A percentile compares a stretch with the other conserved stretches of the same genome.
Conservation (phyloP, 2,329 filamentous ascomycete species). For the Penicillium paneum region DNA sequence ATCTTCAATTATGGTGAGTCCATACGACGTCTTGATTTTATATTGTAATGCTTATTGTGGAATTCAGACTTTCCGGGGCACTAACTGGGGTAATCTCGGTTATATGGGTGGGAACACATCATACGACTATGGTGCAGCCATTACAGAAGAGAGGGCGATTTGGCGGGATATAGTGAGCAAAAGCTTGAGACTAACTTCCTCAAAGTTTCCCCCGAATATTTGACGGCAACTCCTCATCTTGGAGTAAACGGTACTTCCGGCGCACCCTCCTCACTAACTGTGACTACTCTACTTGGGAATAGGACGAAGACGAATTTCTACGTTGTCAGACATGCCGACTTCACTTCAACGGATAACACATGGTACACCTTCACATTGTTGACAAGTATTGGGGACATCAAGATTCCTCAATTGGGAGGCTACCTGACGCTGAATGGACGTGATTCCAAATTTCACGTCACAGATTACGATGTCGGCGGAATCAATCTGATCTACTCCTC, state of each 20-base stretch:
- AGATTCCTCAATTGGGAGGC: constrained; percentile 26
- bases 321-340: constrained; percentile 15
- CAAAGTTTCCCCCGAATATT: constrained; percentile 65
- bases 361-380: constrained; percentile 12
- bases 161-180: constrained; percentile 66
- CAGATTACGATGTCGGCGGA: constrained; percentile 27
- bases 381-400: constrained; percentile 27
- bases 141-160: constrained; percentile 66
- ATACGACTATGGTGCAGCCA: constrained; percentile 60
- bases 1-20: constrained; percentile 68
- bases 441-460: constrained; percentile 34
- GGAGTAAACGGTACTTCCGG: constrained; percentile 11
- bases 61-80: constrained; percentile 63
- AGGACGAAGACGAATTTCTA: constrained; percentile 12
- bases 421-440: constrained; percentile 22
- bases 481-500: constrained; percentile 28
- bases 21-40: constrained; percentile 43
- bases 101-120: constrained; percentile 62
- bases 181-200: constrained; percentile 74
- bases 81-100: constrained; percentile 76
- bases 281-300: constrained; percentile 12
- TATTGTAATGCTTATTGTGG: constrained; percentile 62
- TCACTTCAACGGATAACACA: constrained; percentile 10
- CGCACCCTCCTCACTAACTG: constrained; percentile 7
- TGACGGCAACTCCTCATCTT: constrained; percentile 54